A percentile compares a stretch with the other conserved stretches of the same genome.
phyloP scores from a whole-genome alignment of 306 rosid species.

The Mimosa pudica region DNA sequence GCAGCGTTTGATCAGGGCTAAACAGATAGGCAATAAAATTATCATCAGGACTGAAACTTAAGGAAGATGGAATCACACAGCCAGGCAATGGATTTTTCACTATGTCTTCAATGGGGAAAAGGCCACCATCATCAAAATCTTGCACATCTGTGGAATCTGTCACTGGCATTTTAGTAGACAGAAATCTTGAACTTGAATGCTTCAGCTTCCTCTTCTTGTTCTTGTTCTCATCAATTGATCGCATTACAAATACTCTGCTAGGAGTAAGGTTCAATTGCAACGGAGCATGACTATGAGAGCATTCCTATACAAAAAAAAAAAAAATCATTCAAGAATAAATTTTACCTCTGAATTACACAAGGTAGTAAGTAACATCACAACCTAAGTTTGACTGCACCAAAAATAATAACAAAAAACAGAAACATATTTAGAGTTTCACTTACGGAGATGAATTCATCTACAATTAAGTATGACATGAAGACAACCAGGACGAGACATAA shows the following conservation, averaged over 20 bases:
- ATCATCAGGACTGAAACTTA: constrained; percentile 84
- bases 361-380: neutral
- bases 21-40: constrained; percentile 63
- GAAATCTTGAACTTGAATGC: constrained; percentile 65
- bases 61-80: constrained; percentile 72
- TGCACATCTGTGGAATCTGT: constrained; percentile 58
- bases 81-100: constrained; percentile 94
- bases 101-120: constrained; percentile 85
- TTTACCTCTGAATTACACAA: constrained; percentile 9
- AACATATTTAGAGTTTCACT: neutral
- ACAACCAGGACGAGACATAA: neutral
- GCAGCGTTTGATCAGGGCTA: constrained; percentile 80
- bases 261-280: constrained; percentile 41
- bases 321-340: neutral
- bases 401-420: constrained; percentile 2
- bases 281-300: constrained; percentile 34
- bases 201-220: constrained; percentile 58
- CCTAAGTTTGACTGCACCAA: constrained; percentile 27
- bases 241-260: constrained; percentile 58
- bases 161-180: constrained; percentile 63
- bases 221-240: constrained; percentile 62
- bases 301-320: neutral
- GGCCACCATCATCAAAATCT: constrained; percentile 53
- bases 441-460: constrained; percentile 10
- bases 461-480: constrained; percentile 10